Percentiles rank a stretch among this genome's conserved stretches.
These are phyloP conservation scores for Tylopilus orsonianus DNA, from an alignment of 1,284 basidiomycete genomes.

Conservation along the genomic window DNA sequence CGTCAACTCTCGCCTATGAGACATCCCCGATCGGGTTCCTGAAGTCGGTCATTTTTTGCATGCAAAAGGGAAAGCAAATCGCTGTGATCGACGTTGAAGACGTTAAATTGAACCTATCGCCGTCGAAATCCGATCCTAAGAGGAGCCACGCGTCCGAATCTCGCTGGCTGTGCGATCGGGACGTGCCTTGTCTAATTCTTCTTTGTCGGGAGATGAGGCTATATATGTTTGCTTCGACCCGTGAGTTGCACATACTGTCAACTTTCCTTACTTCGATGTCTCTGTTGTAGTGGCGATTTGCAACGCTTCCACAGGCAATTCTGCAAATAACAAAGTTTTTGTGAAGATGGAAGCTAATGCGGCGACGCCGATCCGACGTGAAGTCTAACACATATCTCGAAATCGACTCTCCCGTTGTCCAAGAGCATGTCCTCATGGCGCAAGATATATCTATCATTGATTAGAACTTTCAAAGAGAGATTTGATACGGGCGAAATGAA, in stretches of 20 bases:
- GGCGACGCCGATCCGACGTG: background rate
- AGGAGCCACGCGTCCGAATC: slow-evolving; percentile 23
- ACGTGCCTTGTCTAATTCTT: slow-evolving; percentile 21
- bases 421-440: background rate
- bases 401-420: slow-evolving; percentile 1
- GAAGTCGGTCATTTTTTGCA: slow-evolving; percentile 22
- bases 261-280: slow-evolving; percentile 20
- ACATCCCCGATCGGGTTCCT: slow-evolving; percentile 18
- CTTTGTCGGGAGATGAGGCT: slow-evolving; percentile 8
- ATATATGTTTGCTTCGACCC: slow-evolving; percentile 16
- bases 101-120: slow-evolving; percentile 20
- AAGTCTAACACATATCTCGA: background rate
- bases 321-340: background rate
- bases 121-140: slow-evolving; percentile 19
- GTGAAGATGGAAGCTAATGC: too few species aligned
- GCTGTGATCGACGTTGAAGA: slow-evolving; percentile 33
- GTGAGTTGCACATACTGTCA: slow-evolving; percentile 8
- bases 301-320: background rate
- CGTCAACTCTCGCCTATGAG: slow-evolving; percentile 9
- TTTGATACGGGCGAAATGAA: background rate
- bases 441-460: background rate
- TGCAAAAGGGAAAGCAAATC: slow-evolving; percentile 20
- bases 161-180: slow-evolving; percentile 24
- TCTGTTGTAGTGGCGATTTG: slow-evolving; percentile 4
- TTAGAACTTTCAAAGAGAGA: background rate